These are phyloP conservation scores for Clavariopsis aquatica DNA, from an alignment of 495 filamentous ascomycete species.

Conservation along the genomic window DNA sequence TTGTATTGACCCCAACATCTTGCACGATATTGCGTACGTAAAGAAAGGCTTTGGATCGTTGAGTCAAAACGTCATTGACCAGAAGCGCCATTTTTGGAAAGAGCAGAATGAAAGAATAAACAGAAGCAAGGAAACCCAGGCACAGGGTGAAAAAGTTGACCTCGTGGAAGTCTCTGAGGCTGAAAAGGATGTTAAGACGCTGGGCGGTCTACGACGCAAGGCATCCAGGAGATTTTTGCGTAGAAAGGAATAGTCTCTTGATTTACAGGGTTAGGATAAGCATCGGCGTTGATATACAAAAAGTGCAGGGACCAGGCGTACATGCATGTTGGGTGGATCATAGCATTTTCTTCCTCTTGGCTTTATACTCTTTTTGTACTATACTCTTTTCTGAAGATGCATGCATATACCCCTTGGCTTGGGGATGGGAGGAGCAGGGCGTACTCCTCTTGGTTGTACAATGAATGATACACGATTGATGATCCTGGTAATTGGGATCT, in stretches of 20 bases:
- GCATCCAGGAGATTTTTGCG: not conserved
- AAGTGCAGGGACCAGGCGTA: no score
- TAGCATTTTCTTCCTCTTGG: no score
- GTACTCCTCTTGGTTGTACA: no score
- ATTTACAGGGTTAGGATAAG: not conserved
- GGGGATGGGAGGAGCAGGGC: no score
- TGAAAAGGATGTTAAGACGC: not conserved
- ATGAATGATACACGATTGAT: no score
- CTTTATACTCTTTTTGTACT: no score
- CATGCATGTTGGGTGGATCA: no score
- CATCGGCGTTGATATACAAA: no score
- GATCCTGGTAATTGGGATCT: no score
- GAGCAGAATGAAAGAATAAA: conserved; percentile 4
- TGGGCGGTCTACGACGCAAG: not conserved
- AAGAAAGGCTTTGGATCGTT: conserved; percentile 23
- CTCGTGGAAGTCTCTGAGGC: not conserved
- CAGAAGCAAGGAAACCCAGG: not conserved
- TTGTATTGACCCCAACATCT: conserved; percentile 73
- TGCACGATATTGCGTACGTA: conserved; percentile 61
- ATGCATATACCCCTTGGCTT: no score
- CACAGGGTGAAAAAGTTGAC: not conserved
- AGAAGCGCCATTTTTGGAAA: conserved; percentile 26
- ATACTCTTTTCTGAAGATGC: no score
- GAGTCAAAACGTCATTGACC: conserved; percentile 15
- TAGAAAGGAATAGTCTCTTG: not conserved